These are phyloP conservation scores for Pyrus bretschneideri DNA, from an alignment of 306 rosid genomes.

Conservation along the genomic window DNA sequence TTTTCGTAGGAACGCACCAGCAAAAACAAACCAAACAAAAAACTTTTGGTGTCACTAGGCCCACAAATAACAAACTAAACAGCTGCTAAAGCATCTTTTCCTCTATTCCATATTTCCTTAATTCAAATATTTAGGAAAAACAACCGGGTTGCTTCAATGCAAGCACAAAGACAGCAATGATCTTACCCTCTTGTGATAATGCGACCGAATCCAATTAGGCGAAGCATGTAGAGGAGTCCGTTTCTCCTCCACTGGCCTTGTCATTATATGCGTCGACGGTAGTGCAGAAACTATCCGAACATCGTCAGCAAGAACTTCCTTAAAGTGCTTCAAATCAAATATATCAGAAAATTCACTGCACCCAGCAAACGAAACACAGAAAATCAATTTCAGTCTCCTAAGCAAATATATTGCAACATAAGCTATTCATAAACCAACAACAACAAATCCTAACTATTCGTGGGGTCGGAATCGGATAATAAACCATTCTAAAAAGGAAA, in stretches of 20 bases:
- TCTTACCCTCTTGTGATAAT: constrained; percentile 72
- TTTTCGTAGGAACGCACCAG: background rate
- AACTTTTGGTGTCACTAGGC: background rate
- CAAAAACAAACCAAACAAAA: background rate
- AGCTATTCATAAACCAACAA: background rate
- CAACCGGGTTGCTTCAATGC: background rate
- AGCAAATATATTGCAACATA: background rate
- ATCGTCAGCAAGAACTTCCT: constrained; percentile 65
- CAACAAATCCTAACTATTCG: background rate
- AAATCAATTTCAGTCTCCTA: constrained; percentile 1
- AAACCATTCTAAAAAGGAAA: background rate
- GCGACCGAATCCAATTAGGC: constrained; percentile 73
- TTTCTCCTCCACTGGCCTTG: constrained; percentile 74
- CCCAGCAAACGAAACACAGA: constrained; percentile 11
- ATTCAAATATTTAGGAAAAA: background rate
- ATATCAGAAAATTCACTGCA: constrained; percentile 94
- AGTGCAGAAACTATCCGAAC: constrained; percentile 75
- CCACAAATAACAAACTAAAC: background rate
- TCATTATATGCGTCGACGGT: constrained; percentile 86
- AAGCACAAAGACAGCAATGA: constrained; percentile 6
- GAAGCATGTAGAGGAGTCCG: constrained; percentile 68
- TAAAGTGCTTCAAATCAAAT: constrained; percentile 91
- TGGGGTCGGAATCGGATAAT: background rate
- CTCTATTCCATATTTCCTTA: background rate
- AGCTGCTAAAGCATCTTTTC: background rate